These are phyloP conservation scores for Scutellaria barbata DNA, from an alignment of 257 asterid genomes.

Conservation along the genomic window DNA sequence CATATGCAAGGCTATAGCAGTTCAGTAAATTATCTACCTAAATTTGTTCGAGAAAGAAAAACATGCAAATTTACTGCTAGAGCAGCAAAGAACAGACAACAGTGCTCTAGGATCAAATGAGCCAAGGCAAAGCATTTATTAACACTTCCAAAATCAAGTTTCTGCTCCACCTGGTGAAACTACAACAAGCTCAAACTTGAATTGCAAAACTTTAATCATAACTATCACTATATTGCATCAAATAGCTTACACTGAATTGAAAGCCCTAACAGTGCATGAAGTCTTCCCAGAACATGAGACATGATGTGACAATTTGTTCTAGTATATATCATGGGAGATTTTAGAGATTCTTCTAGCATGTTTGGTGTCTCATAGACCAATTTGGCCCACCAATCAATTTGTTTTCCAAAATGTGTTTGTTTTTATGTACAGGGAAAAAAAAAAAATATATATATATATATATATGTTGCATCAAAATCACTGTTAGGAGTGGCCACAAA, in stretches of 20 bases:
- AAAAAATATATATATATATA: too few relatives aligned
- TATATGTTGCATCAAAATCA: slow-evolving; percentile 15
- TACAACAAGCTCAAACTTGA: neutral
- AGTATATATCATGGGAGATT: neutral
- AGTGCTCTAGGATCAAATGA: neutral
- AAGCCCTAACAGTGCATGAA: neutral
- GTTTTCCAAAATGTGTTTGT: too few relatives aligned
- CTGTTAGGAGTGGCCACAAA: neutral
- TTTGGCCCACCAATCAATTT: neutral
- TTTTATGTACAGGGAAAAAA: too few relatives aligned
- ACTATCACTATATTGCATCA: neutral
- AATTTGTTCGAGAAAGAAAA: neutral
- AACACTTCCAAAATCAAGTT: neutral
- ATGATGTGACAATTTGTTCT: neutral
- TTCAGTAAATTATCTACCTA: neutral
- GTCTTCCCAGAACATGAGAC: slow-evolving; percentile 8
- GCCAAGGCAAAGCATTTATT: neutral
- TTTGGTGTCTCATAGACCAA: neutral
- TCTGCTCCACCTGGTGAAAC: neutral
- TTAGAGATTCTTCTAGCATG: neutral
- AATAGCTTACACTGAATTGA: neutral
- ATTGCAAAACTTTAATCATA: neutral
- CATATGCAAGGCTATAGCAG: neutral
- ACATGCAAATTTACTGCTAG: neutral
- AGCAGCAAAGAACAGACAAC: slow-evolving; percentile 7